Percentiles rank a stretch among this genome's conserved stretches.
phyloP scores from a whole-genome alignment of 768 basidiomycete genomes.

The Leccinum barrowsii region DNA sequence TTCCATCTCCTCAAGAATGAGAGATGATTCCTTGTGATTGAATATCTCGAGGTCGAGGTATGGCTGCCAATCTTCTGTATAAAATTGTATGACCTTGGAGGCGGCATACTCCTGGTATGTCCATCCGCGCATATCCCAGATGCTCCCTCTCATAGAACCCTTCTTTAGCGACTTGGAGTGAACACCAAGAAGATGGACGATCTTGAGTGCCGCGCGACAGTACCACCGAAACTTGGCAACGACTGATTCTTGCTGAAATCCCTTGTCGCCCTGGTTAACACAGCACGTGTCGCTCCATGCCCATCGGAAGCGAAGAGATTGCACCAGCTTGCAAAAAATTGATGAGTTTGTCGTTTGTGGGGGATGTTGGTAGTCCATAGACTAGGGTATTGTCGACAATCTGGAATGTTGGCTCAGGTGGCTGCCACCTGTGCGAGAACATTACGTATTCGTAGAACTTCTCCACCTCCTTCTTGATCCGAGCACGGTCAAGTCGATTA shows the following conservation, averaged over 20 bases:
- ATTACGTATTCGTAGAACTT: not conserved
- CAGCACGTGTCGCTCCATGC: not conserved
- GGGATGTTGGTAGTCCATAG: not conserved
- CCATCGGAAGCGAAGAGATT: not conserved
- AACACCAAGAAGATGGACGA: not conserved
- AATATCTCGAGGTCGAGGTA: not conserved
- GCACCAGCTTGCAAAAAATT: not conserved
- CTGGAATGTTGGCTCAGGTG: not conserved
- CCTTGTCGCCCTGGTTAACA: not conserved
- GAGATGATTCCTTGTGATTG: not conserved
- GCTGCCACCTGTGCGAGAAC: not conserved
- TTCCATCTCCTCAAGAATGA: not conserved
- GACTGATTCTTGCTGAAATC: not conserved
- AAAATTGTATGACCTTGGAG: not conserved
- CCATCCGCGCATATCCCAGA: not conserved
- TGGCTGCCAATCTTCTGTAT: not conserved
- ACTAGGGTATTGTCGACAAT: not conserved
- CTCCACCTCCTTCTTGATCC: not conserved
- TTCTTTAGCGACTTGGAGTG: not conserved
- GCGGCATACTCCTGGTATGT: not conserved
- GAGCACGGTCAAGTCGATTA: not conserved
- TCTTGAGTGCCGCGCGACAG: not conserved
- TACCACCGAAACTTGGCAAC: not conserved
- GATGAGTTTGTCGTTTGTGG: not conserved
- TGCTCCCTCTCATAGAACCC: not conserved